Percentiles rank a stretch among this genome's conserved stretches.
Conservation (phyloP, 176 grass and related monocot genomes). For the Carex scoparia region DNA sequence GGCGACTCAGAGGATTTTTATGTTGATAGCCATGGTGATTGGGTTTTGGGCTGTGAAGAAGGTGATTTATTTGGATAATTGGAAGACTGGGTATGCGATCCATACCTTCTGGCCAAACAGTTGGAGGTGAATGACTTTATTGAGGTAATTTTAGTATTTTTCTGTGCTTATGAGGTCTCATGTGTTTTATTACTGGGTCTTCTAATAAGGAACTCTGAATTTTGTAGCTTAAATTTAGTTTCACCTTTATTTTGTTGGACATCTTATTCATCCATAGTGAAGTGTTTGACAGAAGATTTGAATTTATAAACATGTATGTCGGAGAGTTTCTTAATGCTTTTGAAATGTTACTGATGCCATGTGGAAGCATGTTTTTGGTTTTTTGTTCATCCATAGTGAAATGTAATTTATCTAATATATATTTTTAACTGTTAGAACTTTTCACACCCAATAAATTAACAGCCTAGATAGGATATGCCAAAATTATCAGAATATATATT, state of each 20-base stretch:
- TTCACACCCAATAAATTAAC: not conserved
- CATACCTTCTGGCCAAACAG: conserved; percentile 90
- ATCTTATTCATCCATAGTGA: conserved; percentile 8
- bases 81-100: conserved; percentile 96
- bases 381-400: too few relatives aligned
- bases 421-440: not conserved
- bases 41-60: conserved; percentile 83
- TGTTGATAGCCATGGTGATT: conserved; percentile 58
- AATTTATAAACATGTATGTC: not conserved
- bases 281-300: not conserved
- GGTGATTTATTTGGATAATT: conserved; percentile 90
- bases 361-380: not conserved
- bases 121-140: conserved; percentile 50
- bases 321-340: not conserved
- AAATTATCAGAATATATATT: not conserved
- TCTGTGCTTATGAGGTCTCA: not conserved
- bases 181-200: not conserved
- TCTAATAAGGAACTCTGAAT: conserved; percentile 5
- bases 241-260: not conserved
- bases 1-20: conserved; percentile 51
- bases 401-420: too few relatives aligned
- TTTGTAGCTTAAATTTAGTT: conserved; percentile 23
- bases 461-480: not conserved
- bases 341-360: not conserved
- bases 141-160: conserved; percentile 11